Evolutionary conservation across 257 asterid species (phyloP).

Genomic region (Penstemon eatonii): DNA sequence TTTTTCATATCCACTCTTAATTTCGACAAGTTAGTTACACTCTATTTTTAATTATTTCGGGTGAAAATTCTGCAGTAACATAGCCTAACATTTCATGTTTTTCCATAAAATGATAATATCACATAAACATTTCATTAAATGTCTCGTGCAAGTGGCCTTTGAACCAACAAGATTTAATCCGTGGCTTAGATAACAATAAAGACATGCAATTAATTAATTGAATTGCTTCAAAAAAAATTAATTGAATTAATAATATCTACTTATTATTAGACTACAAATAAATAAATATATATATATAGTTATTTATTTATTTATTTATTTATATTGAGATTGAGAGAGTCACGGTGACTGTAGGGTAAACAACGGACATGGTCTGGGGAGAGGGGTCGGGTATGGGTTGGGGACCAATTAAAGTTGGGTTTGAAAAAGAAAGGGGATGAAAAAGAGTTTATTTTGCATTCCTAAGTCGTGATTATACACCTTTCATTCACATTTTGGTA

Average conservation of each 20-base stretch:
- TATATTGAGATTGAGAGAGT: background rate
- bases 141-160: slow-evolving; percentile 31
- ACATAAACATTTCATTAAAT: slow-evolving; percentile 26
- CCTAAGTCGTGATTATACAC: slow-evolving; percentile 35
- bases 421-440: slow-evolving; percentile 29
- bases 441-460: slow-evolving; percentile 30
- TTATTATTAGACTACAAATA: too few relatives aligned
- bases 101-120: slow-evolving; percentile 24
- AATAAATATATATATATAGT: too few relatives aligned
- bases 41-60: too few relatives aligned
- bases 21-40: too few relatives aligned
- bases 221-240: too few relatives aligned
- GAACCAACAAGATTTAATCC: slow-evolving; percentile 37
- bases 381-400: slow-evolving; percentile 23
- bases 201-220: slow-evolving; percentile 44
- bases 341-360: slow-evolving; percentile 62
- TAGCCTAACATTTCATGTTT: slow-evolving; percentile 1
- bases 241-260: slow-evolving; percentile 7
- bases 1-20: too few relatives aligned
- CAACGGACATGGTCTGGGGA: slow-evolving; percentile 51
- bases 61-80: too few relatives aligned
- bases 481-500: slow-evolving; percentile 44
- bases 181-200: slow-evolving; percentile 34
- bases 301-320: too few relatives aligned
- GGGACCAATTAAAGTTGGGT: slow-evolving; percentile 47